These are phyloP conservation scores for Moricandia moricandioides DNA, from an alignment of 345 rosid species.

Conservation along the genomic window DNA sequence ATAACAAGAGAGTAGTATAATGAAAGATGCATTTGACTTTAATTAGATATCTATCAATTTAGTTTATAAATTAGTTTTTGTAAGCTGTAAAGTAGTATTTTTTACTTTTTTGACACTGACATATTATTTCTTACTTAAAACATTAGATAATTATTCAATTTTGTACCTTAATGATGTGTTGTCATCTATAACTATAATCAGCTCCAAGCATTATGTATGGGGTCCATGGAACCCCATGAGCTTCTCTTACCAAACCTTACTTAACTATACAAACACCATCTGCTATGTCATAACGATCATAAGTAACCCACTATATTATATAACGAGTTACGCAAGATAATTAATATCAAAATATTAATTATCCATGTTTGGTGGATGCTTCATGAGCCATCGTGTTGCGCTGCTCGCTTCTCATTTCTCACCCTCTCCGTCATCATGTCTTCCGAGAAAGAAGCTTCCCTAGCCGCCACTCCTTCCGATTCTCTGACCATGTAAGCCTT, in stretches of 20 bases:
- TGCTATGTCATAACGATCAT: neutral
- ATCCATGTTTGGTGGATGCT: no score
- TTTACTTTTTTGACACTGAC: no score
- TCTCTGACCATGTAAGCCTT: conserved; percentile 69
- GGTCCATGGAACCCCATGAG: conserved; percentile 34
- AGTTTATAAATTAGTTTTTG: neutral
- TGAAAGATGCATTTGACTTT: conserved; percentile 23
- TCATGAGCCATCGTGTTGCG: conserved; percentile 29
- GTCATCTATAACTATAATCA: conserved; percentile 30
- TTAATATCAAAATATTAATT: no score
- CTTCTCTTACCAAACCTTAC: conserved; percentile 2
- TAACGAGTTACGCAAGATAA: neutral
- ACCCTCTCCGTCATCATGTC: conserved; percentile 52
- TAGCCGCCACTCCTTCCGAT: conserved; percentile 62
- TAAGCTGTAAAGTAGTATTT: conserved; percentile 24
- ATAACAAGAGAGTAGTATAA: conserved; percentile 22
- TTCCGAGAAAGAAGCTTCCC: conserved; percentile 85
- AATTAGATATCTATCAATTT: conserved; percentile 14
- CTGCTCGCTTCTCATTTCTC: conserved; percentile 38
- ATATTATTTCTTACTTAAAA: no score
- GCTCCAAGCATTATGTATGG: conserved; percentile 13
- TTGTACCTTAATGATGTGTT: conserved; percentile 12
- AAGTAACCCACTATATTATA: neutral
- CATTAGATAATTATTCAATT: neutral
- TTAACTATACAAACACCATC: neutral